Percentiles rank a stretch among this genome's conserved stretches.
These are phyloP conservation scores for Hanseniaspora jakobsenii DNA, from an alignment of 805 yeast species.

Conservation along the genomic window DNA sequence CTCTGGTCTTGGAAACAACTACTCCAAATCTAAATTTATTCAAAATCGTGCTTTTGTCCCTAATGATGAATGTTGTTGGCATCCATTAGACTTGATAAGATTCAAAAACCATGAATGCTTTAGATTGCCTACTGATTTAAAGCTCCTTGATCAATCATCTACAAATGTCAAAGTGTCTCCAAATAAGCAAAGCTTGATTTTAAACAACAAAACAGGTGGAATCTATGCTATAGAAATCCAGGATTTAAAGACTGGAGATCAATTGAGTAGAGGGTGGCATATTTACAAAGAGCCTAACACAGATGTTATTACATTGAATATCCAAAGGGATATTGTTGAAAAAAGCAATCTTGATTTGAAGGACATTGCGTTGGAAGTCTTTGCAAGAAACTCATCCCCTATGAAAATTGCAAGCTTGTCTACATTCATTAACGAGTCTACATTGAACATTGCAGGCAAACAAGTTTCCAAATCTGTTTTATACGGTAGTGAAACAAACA, in stretches of 20 bases:
- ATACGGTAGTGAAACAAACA: slow-evolving; percentile 25
- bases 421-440: slow-evolving; percentile 4
- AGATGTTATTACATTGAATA: slow-evolving; percentile 24
- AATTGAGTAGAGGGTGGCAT: slow-evolving; percentile 14
- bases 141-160: neutral
- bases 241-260: slow-evolving; percentile 12
- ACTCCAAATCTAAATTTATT: slow-evolving; percentile 15
- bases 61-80: slow-evolving; percentile 74
- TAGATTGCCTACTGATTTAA: slow-evolving; percentile 37
- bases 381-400: slow-evolving; percentile 11
- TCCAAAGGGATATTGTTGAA: slow-evolving; percentile 16
- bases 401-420: slow-evolving; percentile 17
- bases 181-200: neutral
- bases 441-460: slow-evolving; percentile 25
- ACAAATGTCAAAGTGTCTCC: slow-evolving; percentile 1
- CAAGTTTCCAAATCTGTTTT: slow-evolving; percentile 27
- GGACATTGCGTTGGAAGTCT: slow-evolving; percentile 9
- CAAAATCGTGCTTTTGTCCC: slow-evolving; percentile 23
- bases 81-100: slow-evolving; percentile 64
- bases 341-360: neutral
- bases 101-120: slow-evolving; percentile 75
- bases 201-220: slow-evolving; percentile 8
- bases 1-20: slow-evolving; percentile 41
- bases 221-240: slow-evolving; percentile 13
- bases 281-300: slow-evolving; percentile 18